These are phyloP conservation scores for Phaseolus coccineus DNA, from an alignment of 331 rosid genomes.

Conservation along the genomic window DNA sequence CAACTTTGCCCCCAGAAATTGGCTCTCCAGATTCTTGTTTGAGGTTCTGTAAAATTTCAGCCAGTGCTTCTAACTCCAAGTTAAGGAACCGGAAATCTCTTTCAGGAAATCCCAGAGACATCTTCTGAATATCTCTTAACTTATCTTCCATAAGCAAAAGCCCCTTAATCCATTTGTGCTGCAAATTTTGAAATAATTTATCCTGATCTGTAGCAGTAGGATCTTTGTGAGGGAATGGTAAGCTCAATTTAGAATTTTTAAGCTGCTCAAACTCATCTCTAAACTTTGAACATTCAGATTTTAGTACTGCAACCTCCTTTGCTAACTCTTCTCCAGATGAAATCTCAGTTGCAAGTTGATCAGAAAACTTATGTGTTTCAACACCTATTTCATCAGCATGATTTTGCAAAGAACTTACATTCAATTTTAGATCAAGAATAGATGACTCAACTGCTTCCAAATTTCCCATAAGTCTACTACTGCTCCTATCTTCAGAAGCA, in stretches of 20 bases:
- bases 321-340: constrained; percentile 78
- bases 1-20: constrained; percentile 54
- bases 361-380: constrained; percentile 67
- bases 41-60: constrained; percentile 67
- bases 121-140: constrained; percentile 73
- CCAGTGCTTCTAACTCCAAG: constrained; percentile 70
- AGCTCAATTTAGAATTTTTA: constrained; percentile 59
- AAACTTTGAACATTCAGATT: constrained; percentile 78
- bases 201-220: constrained; percentile 55
- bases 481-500: constrained; percentile 73
- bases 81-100: constrained; percentile 66
- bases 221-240: constrained; percentile 54
- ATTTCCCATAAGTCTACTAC: constrained; percentile 68
- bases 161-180: constrained; percentile 71
- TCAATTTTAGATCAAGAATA: constrained; percentile 73
- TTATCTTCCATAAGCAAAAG: constrained; percentile 80
- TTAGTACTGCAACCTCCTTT: constrained; percentile 73
- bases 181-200: constrained; percentile 58
- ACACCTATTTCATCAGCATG: constrained; percentile 79
- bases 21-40: constrained; percentile 71
- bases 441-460: constrained; percentile 84
- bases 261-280: constrained; percentile 75
- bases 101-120: constrained; percentile 72
- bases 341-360: constrained; percentile 82
- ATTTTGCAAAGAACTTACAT: constrained; percentile 70